A percentile compares a stretch with the other conserved stretches of the same genome.
These are phyloP conservation scores for Penicillium cosmopolitanum DNA, from an alignment of 495 filamentous ascomycete genomes.

Conservation along the genomic window DNA sequence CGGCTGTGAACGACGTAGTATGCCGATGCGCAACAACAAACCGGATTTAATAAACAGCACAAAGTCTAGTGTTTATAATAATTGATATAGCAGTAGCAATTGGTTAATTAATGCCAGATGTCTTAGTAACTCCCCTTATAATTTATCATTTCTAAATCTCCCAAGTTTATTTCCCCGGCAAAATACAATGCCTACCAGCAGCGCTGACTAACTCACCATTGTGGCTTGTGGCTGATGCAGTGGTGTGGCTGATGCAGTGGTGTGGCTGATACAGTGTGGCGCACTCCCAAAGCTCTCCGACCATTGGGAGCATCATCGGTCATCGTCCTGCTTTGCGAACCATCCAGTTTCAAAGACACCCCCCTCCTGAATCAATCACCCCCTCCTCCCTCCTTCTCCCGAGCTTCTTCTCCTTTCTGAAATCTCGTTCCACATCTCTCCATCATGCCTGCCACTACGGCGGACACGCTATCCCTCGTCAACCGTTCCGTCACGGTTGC, in stretches of 20 bases:
- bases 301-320: constrained; percentile 27
- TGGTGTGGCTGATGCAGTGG: neutral
- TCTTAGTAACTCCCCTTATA: too few relatives aligned
- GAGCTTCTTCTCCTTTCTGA: constrained; percentile 10
- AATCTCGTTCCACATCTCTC: constrained; percentile 17
- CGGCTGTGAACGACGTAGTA: constrained; percentile 6
- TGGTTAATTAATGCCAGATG: too few relatives aligned
- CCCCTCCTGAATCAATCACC: constrained; percentile 6
- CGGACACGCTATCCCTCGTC: constrained; percentile 90
- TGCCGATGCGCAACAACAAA: too few relatives aligned
- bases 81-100: too few relatives aligned
- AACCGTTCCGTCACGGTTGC: constrained; percentile 94
- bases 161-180: too few relatives aligned
- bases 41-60: too few relatives aligned
- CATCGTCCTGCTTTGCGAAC: constrained; percentile 11
- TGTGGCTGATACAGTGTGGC: constrained; percentile 9
- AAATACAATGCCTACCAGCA: neutral
- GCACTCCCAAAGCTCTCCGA: constrained; percentile 26
- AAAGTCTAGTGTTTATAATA: too few relatives aligned
- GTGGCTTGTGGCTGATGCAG: neutral
- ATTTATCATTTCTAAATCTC: too few relatives aligned
- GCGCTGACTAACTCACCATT: neutral
- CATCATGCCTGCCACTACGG: constrained; percentile 91
- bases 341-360: constrained; percentile 16
- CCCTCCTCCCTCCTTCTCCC: neutral